Evolutionary conservation across 805 yeast species (phyloP).

Genomic region (Huiozyma naganishii): DNA sequence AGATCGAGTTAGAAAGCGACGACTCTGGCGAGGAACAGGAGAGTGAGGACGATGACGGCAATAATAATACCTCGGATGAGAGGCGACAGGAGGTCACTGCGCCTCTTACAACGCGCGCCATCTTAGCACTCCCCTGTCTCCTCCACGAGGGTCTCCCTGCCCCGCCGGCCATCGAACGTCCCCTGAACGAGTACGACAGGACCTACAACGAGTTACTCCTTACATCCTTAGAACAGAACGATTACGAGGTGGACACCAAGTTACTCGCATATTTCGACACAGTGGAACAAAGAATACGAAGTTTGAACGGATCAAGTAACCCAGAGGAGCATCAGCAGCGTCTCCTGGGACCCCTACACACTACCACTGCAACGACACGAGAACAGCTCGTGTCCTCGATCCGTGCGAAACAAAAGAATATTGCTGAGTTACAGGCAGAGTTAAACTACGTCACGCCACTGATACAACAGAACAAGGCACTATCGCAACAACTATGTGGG

Average conservation of each 20-base stretch:
- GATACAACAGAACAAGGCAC: slow-evolving; percentile 5
- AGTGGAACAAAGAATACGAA: not conserved
- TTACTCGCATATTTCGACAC: not conserved
- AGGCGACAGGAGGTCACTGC: not conserved
- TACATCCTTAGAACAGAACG: slow-evolving; percentile 1
- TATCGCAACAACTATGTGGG: slow-evolving; percentile 6
- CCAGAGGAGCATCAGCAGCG: not conserved
- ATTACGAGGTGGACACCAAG: not conserved
- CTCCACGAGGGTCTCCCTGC: not conserved
- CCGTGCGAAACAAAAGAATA: slow-evolving; percentile 3
- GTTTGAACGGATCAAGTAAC: not conserved
- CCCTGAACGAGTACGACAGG: slow-evolving; percentile 11
- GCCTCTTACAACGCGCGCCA: not conserved
- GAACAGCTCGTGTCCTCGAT: not conserved
- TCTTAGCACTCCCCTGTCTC: not conserved
- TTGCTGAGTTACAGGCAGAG: slow-evolving; percentile 2
- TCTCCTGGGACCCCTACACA: not conserved
- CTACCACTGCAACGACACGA: not conserved
- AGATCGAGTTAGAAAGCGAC: slow-evolving; percentile 29
- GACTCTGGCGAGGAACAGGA: slow-evolving; percentile 13
- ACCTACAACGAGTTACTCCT: slow-evolving; percentile 16
- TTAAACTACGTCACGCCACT: slow-evolving; percentile 11
- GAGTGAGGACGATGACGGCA: not conserved
- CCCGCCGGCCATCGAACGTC: slow-evolving; percentile 12
- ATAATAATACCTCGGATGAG: slow-evolving; percentile 6